These are phyloP conservation scores for Rosellinia necatrix DNA, from an alignment of 2,329 filamentous ascomycete species.

Conservation along the genomic window DNA sequence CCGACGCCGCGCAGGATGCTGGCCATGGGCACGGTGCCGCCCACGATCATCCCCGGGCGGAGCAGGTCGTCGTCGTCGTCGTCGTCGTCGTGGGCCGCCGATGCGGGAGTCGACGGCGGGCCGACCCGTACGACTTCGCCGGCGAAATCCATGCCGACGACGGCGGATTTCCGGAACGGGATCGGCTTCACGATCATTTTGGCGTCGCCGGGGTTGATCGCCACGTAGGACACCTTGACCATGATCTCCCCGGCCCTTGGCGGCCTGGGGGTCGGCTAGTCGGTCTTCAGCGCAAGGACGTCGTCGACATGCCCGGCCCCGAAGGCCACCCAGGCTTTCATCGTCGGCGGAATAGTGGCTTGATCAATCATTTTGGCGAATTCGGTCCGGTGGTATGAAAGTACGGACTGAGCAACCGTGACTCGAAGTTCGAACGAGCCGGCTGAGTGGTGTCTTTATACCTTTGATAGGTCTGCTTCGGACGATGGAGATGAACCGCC, in stretches of 20 bases:
- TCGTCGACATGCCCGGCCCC: slow-evolving; percentile 35
- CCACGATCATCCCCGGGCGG: slow-evolving; percentile 37
- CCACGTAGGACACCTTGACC: slow-evolving; percentile 41
- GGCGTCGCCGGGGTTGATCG: slow-evolving; percentile 45
- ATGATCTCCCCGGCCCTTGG: slow-evolving; percentile 34
- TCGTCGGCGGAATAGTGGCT: slow-evolving; percentile 29
- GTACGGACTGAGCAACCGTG: background rate
- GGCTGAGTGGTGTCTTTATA: slow-evolving; percentile 3
- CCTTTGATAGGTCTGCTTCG: background rate
- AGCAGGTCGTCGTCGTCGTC: no score
- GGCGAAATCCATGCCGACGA: slow-evolving; percentile 43
- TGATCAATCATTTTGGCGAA: background rate
- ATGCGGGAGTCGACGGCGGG: slow-evolving; percentile 15
- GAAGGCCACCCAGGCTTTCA: slow-evolving; percentile 39
- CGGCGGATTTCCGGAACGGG: slow-evolving; percentile 40
- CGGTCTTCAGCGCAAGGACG: slow-evolving; percentile 34
- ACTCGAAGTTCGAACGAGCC: background rate
- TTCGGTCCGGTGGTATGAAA: background rate
- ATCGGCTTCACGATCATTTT: slow-evolving; percentile 39
- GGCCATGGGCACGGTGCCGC: slow-evolving; percentile 38
- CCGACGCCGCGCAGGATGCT: slow-evolving; percentile 40
- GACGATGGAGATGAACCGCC: background rate
- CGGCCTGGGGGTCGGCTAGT: slow-evolving; percentile 27
- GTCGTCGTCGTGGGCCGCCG: slow-evolving; percentile 11
- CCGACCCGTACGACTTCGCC: slow-evolving; percentile 42